These are phyloP conservation scores for Incumbomyces lentus DNA, from an alignment of 2,329 filamentous ascomycete species.

Conservation along the genomic window DNA sequence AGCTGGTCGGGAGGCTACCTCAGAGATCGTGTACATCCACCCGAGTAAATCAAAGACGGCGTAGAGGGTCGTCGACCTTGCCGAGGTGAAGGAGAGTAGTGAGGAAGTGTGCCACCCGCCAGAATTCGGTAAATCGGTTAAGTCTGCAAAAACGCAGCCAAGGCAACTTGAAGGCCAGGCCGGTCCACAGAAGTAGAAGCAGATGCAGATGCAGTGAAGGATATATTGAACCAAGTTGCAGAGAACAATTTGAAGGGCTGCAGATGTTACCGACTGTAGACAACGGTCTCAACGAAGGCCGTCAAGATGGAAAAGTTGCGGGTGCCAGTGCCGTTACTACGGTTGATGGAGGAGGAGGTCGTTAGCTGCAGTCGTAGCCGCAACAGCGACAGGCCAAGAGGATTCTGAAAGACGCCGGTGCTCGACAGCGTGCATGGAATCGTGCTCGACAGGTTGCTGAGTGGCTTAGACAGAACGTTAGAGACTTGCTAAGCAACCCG, in stretches of 20 bases:
- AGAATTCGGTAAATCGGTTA: too few species aligned
- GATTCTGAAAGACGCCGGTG: not conserved
- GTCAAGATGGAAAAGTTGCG: not conserved
- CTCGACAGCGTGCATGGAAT: conserved; percentile 3
- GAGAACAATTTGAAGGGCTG: not conserved
- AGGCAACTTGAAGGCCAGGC: too few species aligned
- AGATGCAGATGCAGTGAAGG: too few species aligned
- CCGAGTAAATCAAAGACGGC: too few species aligned
- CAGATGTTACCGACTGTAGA: not conserved
- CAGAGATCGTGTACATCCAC: too few species aligned
- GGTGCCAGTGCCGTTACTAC: not conserved
- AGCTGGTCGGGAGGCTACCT: too few species aligned
- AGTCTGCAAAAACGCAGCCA: too few species aligned
- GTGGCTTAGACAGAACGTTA: not conserved
- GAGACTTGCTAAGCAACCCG: not conserved
- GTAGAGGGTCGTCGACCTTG: too few species aligned
- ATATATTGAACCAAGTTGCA: too few species aligned
- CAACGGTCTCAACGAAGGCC: not conserved
- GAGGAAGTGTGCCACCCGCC: too few species aligned
- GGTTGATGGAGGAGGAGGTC: not conserved
- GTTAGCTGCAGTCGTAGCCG: not conserved
- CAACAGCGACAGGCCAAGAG: not conserved
- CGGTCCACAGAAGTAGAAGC: too few species aligned
- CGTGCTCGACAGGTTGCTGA: not conserved
- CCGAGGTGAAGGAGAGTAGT: too few species aligned